Evolutionary conservation across 1,284 basidiomycete genomes (phyloP).

Genomic region (Caloboletus firmus): DNA sequence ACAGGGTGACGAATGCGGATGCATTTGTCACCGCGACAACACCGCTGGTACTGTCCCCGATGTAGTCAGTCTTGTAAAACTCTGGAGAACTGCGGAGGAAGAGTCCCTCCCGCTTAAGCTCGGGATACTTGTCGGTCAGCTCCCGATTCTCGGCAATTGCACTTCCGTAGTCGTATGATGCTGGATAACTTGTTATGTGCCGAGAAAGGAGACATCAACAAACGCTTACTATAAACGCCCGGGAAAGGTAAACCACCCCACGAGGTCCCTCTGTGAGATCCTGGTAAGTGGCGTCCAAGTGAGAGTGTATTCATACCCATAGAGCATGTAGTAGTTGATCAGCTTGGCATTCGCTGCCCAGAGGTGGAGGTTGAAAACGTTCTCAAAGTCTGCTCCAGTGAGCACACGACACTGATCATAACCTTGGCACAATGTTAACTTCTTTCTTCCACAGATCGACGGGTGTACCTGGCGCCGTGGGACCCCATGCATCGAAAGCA

Average conservation of each 20-base stretch:
- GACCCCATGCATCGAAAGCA: constrained; percentile 74
- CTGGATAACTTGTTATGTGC: constrained; percentile 20
- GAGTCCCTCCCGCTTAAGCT: constrained; percentile 71
- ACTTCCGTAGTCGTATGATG: constrained; percentile 69
- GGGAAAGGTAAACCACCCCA: constrained; percentile 77
- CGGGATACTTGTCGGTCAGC: constrained; percentile 68
- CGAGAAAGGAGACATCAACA: neutral
- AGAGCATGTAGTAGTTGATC: constrained; percentile 79
- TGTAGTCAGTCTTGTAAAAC: constrained; percentile 75
- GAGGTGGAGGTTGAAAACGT: constrained; percentile 71
- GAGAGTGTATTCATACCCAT: constrained; percentile 48
- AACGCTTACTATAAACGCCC: constrained; percentile 52
- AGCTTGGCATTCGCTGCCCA: constrained; percentile 78
- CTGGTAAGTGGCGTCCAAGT: neutral
- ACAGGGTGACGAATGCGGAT: constrained; percentile 58
- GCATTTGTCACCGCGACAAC: constrained; percentile 49
- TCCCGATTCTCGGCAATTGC: constrained; percentile 68
- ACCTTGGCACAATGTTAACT: constrained; percentile 30
- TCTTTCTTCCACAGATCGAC: neutral
- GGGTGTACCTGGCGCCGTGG: constrained; percentile 52
- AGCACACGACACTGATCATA: constrained; percentile 53
- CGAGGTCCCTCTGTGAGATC: constrained; percentile 60
- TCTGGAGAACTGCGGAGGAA: constrained; percentile 74
- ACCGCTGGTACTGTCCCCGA: constrained; percentile 59
- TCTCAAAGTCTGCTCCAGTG: constrained; percentile 69